Evolutionary conservation across 2,329 filamentous ascomycete genomes (phyloP), one percentile per base, ranked within the genome.

Genomic region (Stachybotrys chartarum): DNA sequence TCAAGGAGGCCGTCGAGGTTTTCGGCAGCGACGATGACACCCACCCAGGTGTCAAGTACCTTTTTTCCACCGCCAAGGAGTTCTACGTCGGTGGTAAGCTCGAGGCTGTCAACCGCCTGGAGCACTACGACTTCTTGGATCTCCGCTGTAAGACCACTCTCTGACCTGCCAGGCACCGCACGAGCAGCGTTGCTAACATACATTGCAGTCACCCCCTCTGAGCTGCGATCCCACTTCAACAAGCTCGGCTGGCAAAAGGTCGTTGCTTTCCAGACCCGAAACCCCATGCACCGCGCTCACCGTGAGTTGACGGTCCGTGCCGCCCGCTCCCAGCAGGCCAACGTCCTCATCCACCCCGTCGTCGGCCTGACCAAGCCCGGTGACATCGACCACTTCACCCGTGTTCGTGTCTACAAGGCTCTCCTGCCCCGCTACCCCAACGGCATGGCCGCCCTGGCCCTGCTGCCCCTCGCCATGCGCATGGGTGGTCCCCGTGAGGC

Each of bases 301-400:
- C 86, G 94, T 76, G 94, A 99, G 79, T 80, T 99, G 74, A 99
- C 94, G 57, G 94, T 99, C 69, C 91, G 94, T 68, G 94, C 94
- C 63, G 94, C 94, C 62, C 93, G 94, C 67, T 89, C 89, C 56
- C 90, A 95, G 75, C 92, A 97, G 75, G 94, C 94, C 73, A 99
- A 99, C 72, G 94, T 99, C 64, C 88, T 99, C 68, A 99, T 99
- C 74, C 94, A 99, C 80, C 94, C 94, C 58, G 94, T 99, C 61
- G 94, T 99, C 61, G 94, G 94, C 70, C 84, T 99, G 68, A 99
- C 94, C 72, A 99, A 99, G 83, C 94, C 94, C 57, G 94, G 94
- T 73, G 94, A 99, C 75, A 99, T 99, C 71, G 94, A 99, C 77
- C 94, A 99, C 83, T 99, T 99, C 80, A 99, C 94, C 67, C 91